Evolutionary conservation across 2,329 filamentous ascomycete genomes (phyloP).

Genomic region (Zasmidium cellare): DNA sequence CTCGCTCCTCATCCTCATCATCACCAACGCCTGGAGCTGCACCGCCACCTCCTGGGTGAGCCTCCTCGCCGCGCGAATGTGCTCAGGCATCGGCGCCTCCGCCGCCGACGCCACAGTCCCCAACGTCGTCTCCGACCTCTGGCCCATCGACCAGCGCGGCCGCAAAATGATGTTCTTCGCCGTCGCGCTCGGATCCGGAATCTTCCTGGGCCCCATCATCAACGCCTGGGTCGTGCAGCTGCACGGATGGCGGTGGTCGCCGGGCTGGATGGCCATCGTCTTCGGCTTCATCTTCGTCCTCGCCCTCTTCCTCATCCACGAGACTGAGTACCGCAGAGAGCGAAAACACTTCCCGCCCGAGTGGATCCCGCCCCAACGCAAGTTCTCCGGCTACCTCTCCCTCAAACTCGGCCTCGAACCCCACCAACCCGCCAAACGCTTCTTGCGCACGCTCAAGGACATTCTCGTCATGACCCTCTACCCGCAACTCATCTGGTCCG

Average conservation of each 20-base stretch:
- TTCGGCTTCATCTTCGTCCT: constrained; percentile 27
- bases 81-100: constrained; percentile 30
- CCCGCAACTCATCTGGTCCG: constrained; percentile 26
- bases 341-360: constrained; percentile 4
- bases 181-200: constrained; percentile 36
- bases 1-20: constrained; percentile 34
- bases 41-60: constrained; percentile 27
- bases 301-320: constrained; percentile 27
- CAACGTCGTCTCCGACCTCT: constrained; percentile 39
- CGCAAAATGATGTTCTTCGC: constrained; percentile 42
- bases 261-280: constrained; percentile 30
- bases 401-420: constrained; percentile 19
- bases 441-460: constrained; percentile 23
- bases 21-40: constrained; percentile 39
- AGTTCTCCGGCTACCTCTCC: constrained; percentile 19
- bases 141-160: constrained; percentile 36
- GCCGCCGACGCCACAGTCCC: constrained; percentile 40
- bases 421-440: constrained; percentile 11
- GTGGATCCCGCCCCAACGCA: constrained; percentile 3
- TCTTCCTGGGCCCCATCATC: constrained; percentile 41
- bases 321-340: constrained; percentile 26
- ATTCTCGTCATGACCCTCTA: constrained; percentile 26
- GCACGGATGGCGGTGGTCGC: constrained; percentile 29
- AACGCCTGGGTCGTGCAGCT: constrained; percentile 31
- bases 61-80: constrained; percentile 28